These are phyloP conservation scores for Ceratocystis eucalypticola DNA, from an alignment of 2,329 filamentous ascomycete species.

Conservation along the genomic window DNA sequence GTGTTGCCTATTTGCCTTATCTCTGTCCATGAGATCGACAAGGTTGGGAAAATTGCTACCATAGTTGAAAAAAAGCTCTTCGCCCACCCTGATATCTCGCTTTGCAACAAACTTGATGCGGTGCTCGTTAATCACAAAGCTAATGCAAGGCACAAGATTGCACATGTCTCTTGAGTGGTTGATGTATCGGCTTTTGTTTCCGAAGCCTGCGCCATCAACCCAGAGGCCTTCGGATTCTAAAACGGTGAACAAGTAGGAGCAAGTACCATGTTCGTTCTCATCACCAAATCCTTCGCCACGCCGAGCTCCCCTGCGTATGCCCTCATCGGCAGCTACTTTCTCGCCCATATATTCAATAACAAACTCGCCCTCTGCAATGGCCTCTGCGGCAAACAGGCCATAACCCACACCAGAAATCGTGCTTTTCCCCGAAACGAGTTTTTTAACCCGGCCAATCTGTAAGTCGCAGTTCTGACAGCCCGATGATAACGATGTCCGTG, in stretches of 20 bases:
- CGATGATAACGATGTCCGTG: conserved; percentile 37
- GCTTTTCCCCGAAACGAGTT: conserved; percentile 55
- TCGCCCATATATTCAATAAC: conserved; percentile 73
- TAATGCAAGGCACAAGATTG: conserved; percentile 49
- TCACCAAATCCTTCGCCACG: conserved; percentile 45
- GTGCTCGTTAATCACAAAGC: conserved; percentile 62
- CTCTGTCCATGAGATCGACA: conserved; percentile 23
- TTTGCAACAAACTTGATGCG: conserved; percentile 62
- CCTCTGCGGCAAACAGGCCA: conserved; percentile 58
- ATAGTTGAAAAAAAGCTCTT: conserved; percentile 75
- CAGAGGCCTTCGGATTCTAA: conserved; percentile 47
- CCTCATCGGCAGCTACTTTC: conserved; percentile 56
- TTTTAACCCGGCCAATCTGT: conserved; percentile 53
- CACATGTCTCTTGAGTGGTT: conserved; percentile 55
- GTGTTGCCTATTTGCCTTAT: conserved; percentile 12
- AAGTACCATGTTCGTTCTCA: conserved; percentile 40
- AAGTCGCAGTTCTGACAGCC: conserved; percentile 61
- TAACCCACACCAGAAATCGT: conserved; percentile 56
- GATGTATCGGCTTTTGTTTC: conserved; percentile 72
- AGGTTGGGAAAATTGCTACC: conserved; percentile 54
- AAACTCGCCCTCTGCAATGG: conserved; percentile 55
- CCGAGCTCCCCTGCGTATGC: conserved; percentile 50
- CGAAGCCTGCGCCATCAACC: conserved; percentile 64
- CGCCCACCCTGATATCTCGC: conserved; percentile 52
- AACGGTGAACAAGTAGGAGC: conserved; percentile 51